Evolutionary conservation across 108 stramenopile species (phyloP), one percentile per base, ranked within the genome.

Genomic region (Pseudonitzschia multiseries): DNA sequence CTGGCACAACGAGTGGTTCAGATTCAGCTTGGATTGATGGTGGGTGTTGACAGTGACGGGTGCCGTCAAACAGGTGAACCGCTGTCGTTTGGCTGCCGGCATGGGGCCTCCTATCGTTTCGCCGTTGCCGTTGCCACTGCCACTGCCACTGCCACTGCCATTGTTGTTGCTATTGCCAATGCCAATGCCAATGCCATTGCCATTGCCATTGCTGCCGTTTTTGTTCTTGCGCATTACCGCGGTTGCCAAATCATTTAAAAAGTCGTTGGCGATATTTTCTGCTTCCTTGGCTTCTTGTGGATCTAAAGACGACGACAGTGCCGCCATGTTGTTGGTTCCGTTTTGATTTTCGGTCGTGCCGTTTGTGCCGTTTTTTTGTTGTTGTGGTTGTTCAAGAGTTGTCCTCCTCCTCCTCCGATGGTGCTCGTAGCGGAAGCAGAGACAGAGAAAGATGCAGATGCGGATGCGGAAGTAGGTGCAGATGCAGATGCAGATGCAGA

Each of bases 61-160:
- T 18, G 31, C 28, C 32, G 33, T 32, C 68, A 26, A 3, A 21
- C 68, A 51, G 33, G 68, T 78, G 40, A 79, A 44, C 0, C 77
- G 65, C 0, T 70, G 69, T 21, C 65, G 72, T 56, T 79, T 79
- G 17, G 68, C 9, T 32, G 48, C 52, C n/a, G 14, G n/a, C n/a
- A n/a, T n/a, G n/a, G n/a, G 66, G 22, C 14, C 28, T 44, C 66
- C 65, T 43, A 27, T 65, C 13, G 0, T 6, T 32, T 36, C 18
- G 18, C 29, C 29, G 62, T 40, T 63, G 29, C 62, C 62, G 0
- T 63, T 63, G 20, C n/a, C n/a, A n/a, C n/a, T n/a, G n/a, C n/a
- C n/a, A n/a, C n/a, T n/a, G n/a, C n/a, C n/a, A n/a, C n/a, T n/a
- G n/a, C n/a, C n/a, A n/a, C n/a, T n/a, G n/a, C n/a, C n/a, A n/a